phyloP scores from a whole-genome alignment of 2,329 filamentous ascomycete species.

The Ambrosiella xylebori region DNA sequence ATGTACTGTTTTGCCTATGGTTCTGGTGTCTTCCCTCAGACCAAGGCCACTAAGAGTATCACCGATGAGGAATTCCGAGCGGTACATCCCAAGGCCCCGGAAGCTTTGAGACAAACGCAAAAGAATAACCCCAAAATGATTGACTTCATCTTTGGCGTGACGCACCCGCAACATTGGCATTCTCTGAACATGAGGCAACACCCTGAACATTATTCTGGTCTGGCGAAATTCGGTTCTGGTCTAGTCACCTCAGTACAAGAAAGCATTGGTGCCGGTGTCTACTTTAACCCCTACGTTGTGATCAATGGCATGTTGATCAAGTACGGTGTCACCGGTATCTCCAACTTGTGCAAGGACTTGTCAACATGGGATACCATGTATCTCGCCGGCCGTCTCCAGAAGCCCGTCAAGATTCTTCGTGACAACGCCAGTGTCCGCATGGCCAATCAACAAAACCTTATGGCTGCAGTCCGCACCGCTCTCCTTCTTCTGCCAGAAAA shows the following conservation, averaged over 20 bases:
- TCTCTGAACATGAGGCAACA: constrained; percentile 80
- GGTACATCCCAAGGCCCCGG: constrained; percentile 67
- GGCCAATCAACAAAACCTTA: constrained; percentile 87
- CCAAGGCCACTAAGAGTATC: constrained; percentile 32
- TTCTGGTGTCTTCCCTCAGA: constrained; percentile 84
- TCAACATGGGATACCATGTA: constrained; percentile 89
- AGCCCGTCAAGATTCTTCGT: constrained; percentile 91
- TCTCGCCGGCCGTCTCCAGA: constrained; percentile 87
- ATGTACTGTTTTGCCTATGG: constrained; percentile 95
- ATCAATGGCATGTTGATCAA: constrained; percentile 94
- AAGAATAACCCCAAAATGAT: constrained; percentile 88
- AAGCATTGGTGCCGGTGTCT: constrained; percentile 77
- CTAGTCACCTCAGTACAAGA: constrained; percentile 77
- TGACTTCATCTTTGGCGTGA: constrained; percentile 94
- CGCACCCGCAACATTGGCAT: constrained; percentile 92
- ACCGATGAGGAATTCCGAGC: constrained; percentile 40
- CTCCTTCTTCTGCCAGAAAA: constrained; percentile 66
- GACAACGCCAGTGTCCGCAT: constrained; percentile 85
- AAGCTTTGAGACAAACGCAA: constrained; percentile 69
- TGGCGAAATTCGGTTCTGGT: constrained; percentile 70
- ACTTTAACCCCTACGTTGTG: constrained; percentile 91
- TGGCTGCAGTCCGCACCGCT: constrained; percentile 79
- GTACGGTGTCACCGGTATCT: constrained; percentile 89
- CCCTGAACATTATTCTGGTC: constrained; percentile 75
- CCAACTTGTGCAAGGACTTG: constrained; percentile 74